Percentiles rank a stretch among this genome's conserved stretches.
Evolutionary conservation across 805 yeast genomes (phyloP).

Genomic region (Metschnikowia aberdeeniae): DNA sequence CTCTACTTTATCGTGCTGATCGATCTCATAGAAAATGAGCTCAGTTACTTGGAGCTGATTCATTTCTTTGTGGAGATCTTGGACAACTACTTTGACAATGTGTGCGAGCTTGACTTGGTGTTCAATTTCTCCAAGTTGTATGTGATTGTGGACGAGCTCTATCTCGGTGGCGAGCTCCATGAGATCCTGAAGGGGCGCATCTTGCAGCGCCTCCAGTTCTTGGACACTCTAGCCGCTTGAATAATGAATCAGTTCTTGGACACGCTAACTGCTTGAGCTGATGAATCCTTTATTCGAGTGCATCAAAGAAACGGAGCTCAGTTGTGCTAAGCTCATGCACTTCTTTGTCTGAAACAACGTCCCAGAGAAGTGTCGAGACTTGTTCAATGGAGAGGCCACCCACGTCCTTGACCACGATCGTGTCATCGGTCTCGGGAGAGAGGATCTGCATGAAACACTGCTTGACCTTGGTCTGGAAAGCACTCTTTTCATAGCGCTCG

Average conservation of each 20-base stretch:
- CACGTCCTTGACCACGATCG: slow-evolving; percentile 51
- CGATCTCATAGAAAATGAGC: slow-evolving; percentile 76
- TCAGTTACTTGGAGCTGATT: slow-evolving; percentile 75
- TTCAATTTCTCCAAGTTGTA: slow-evolving; percentile 87
- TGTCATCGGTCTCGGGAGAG: slow-evolving; percentile 22
- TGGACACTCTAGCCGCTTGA: slow-evolving; percentile 38
- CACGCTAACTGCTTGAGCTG: neutral
- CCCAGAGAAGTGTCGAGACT: slow-evolving; percentile 49
- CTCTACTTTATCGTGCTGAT: slow-evolving; percentile 81
- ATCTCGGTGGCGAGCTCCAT: slow-evolving; percentile 85
- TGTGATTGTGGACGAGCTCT: slow-evolving; percentile 79
- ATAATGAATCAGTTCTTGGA: slow-evolving; percentile 54
- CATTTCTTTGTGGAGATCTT: slow-evolving; percentile 86
- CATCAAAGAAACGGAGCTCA: neutral
- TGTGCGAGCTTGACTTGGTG: slow-evolving; percentile 89
- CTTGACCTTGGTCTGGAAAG: slow-evolving; percentile 73
- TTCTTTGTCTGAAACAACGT: slow-evolving; percentile 4
- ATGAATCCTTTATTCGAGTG: neutral
- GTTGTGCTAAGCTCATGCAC: neutral
- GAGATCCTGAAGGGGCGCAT: slow-evolving; percentile 74
- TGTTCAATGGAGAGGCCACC: slow-evolving; percentile 53
- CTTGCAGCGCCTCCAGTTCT: slow-evolving; percentile 56
- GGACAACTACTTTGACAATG: slow-evolving; percentile 82
- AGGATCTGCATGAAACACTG: slow-evolving; percentile 51
- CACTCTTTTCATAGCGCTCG: slow-evolving; percentile 80